phyloP scores from a whole-genome alignment of 768 basidiomycete species.

The Russula foetens region DNA sequence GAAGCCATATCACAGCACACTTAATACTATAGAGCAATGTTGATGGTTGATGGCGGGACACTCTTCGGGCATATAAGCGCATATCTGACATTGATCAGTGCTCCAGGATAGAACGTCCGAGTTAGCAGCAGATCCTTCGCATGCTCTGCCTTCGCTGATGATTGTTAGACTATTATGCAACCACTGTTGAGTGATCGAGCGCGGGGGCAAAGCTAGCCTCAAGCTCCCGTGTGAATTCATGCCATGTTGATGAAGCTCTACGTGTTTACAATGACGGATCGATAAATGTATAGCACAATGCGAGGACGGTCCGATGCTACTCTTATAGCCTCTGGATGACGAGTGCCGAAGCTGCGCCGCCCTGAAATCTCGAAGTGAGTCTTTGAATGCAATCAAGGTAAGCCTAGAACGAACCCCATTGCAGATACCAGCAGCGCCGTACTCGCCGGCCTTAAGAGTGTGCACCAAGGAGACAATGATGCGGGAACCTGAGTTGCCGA shows the following conservation, averaged over 20 bases:
- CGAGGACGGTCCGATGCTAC: neutral
- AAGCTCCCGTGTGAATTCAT: neutral
- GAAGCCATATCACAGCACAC: too few species aligned
- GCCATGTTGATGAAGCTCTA: neutral
- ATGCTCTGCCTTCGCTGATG: neutral
- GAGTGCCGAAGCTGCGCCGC: conserved; percentile 87
- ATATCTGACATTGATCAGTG: too few species aligned
- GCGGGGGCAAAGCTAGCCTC: neutral
- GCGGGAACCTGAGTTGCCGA: conserved; percentile 92
- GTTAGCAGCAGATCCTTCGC: neutral
- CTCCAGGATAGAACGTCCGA: too few species aligned
- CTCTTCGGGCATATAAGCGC: too few species aligned
- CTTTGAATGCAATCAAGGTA: neutral
- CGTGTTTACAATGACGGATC: neutral
- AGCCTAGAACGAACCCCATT: conserved; percentile 66
- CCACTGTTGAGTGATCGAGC: neutral
- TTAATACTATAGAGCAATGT: too few species aligned
- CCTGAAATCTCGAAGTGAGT: conserved; percentile 38
- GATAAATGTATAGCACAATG: neutral
- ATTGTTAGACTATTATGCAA: neutral
- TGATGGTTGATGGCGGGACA: too few species aligned
- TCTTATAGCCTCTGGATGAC: conserved; percentile 73
- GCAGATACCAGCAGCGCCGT: conserved; percentile 94
- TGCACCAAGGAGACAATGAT: conserved; percentile 92
- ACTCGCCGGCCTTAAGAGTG: conserved; percentile 85